phyloP scores from a whole-genome alignment of 2,329 filamentous ascomycete genomes.

The Didymella sp. region DNA sequence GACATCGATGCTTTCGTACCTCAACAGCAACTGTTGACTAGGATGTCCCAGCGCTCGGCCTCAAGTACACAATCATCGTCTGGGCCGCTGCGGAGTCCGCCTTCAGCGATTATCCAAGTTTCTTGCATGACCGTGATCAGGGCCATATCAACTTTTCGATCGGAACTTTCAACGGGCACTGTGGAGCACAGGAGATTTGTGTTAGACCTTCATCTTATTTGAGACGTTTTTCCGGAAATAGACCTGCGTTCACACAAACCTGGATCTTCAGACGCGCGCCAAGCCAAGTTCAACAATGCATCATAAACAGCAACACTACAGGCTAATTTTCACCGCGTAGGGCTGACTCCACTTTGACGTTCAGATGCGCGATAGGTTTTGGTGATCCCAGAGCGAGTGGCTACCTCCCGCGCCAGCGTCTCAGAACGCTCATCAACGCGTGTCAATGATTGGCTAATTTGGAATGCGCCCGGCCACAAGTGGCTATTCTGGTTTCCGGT shows the following conservation, averaged over 20 bases:
- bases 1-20: neutral
- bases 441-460: conserved; percentile 30
- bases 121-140: no score
- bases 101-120: no score
- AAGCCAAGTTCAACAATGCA: conserved; percentile 9
- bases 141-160: no score
- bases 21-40: neutral
- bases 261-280: conserved; percentile 2
- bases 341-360: conserved; percentile 6
- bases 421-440: conserved; percentile 26
- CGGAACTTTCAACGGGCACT: neutral
- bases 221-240: neutral
- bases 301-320: conserved; percentile 5
- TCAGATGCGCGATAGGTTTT: conserved; percentile 31
- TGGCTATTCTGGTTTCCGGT: conserved; percentile 41
- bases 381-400: conserved; percentile 21
- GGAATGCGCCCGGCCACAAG: conserved; percentile 23
- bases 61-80: no score
- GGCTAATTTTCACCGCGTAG: neutral
- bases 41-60: no score
- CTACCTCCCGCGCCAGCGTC: conserved; percentile 38
- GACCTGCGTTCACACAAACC: neutral
- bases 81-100: no score
- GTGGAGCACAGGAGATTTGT: neutral
- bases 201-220: neutral